Percentiles rank a stretch among this genome's conserved stretches.
These are phyloP conservation scores for Strobilomyces dryophilus DNA, from an alignment of 768 basidiomycete species.

Conservation along the genomic window DNA sequence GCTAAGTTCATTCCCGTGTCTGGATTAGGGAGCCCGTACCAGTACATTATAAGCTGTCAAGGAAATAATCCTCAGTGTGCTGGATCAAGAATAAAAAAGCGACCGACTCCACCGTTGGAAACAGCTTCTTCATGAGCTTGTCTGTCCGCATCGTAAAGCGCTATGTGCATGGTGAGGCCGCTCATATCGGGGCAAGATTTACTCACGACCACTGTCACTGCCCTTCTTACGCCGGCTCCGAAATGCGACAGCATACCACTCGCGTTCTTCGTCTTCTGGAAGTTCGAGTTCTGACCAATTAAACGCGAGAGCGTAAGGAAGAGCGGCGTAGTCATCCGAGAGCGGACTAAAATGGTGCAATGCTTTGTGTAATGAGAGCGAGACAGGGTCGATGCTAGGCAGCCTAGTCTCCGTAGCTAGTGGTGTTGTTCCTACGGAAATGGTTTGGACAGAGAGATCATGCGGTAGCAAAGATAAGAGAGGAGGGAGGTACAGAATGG, in stretches of 20 bases:
- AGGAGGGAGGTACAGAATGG: slow-evolving; percentile 80
- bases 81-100: not conserved
- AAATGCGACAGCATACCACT: slow-evolving; percentile 94
- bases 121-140: slow-evolving; percentile 92
- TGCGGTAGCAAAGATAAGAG: slow-evolving; percentile 73
- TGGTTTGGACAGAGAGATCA: slow-evolving; percentile 25
- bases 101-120: slow-evolving; percentile 73
- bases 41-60: slow-evolving; percentile 77
- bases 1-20: slow-evolving; percentile 83
- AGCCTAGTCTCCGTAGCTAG: slow-evolving; percentile 68
- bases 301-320: slow-evolving; percentile 73
- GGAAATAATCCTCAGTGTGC: slow-evolving; percentile 4
- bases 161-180: slow-evolving; percentile 33
- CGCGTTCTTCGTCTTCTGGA: slow-evolving; percentile 66
- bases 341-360: slow-evolving; percentile 71
- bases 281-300: slow-evolving; percentile 79
- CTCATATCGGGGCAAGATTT: not conserved
- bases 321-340: slow-evolving; percentile 54
- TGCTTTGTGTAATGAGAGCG: slow-evolving; percentile 81
- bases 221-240: slow-evolving; percentile 70
- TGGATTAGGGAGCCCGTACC: slow-evolving; percentile 84
- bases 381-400: slow-evolving; percentile 82
- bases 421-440: slow-evolving; percentile 37
- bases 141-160: slow-evolving; percentile 83
- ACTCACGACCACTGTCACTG: slow-evolving; percentile 63